Base-by-base conservation (phyloP, 257 asterid species). In the Rehmannia glutinosa region DNA sequence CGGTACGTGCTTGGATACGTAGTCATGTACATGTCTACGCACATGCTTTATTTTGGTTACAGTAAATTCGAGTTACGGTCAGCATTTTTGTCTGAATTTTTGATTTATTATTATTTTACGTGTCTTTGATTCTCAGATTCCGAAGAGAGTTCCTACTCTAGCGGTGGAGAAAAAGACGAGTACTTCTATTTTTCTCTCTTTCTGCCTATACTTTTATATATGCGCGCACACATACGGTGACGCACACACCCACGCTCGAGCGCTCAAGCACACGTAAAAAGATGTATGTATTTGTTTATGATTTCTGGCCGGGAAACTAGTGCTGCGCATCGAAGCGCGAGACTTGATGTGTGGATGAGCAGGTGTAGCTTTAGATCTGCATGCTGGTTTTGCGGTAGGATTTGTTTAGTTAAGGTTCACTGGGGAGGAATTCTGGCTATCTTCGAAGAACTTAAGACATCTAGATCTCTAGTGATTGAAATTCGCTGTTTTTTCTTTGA, bases 111-210 rank as follows among this genome's bases (percentile, higher is more conserved):
- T 62, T 38, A 41, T 47, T 70, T 64, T 67, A 56, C 59, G 71
- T 50, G 73, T 68, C 42, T 47, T 76, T 70, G 74, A 68, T 76
- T 83, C 65, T 64, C 93, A 89, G 98, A 87, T 88, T 89, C 95
- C 69, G 95, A 83, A 17, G 90, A 62, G 70, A 83, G 88, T 70
- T 64, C 83, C 30, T 30, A 74, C 66, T 88, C 91, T 2, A 84
- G 87, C 61, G 83, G 17, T 27, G 90, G 63, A 35, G 95, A 84
- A 39, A 79, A 84, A 62, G 91, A 88, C 66, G 97, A 91, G 97
- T 91, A 83, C 68, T 51, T 60, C 30, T 54, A 21, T 64, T 52
- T 70, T 56, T 45, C 17, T 64, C 64, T 47, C 61, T 68, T n/a
- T 51, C 27, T 76, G 59, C 51, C 8, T 51, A 1, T 76, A 3